A percentile compares a stretch with the other conserved stretches of the same genome.
Evolutionary conservation across 345 rosid genomes (phyloP).

Genomic region (Pistacia atlantica): DNA sequence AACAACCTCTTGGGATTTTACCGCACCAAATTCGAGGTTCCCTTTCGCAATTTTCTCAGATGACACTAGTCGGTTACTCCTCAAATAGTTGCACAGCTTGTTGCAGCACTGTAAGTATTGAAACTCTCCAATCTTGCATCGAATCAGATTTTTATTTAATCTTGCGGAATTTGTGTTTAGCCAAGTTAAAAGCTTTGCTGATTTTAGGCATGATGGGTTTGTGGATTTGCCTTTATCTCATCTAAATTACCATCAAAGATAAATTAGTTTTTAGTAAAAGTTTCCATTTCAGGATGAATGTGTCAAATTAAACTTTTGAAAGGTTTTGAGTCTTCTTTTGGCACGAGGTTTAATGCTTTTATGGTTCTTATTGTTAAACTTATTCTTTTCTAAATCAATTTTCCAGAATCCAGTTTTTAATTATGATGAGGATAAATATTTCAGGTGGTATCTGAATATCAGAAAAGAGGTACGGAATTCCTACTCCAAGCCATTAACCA

Average conservation of each 20-base stretch:
- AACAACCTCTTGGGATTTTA: conserved; percentile 83
- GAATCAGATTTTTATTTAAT: background rate
- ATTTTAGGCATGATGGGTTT: background rate
- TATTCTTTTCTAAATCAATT: background rate
- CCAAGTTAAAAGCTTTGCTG: background rate
- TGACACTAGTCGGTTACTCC: conserved; percentile 77
- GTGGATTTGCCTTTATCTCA: background rate
- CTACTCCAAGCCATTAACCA: conserved; percentile 84
- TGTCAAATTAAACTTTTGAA: background rate
- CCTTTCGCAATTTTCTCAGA: conserved; percentile 78
- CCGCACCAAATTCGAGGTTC: conserved; percentile 97
- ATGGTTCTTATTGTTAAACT: background rate
- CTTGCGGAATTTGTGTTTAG: background rate
- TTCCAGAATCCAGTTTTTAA: background rate
- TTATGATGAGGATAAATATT: conserved; percentile 3
- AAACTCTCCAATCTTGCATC: background rate
- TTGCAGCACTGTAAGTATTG: conserved; percentile 65
- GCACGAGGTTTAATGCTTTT: background rate
- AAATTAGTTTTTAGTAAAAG: background rate
- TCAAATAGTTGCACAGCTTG: conserved; percentile 93
- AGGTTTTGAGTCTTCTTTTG: background rate
- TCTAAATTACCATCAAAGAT: background rate
- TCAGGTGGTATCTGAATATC: conserved; percentile 81
- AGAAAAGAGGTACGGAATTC: conserved; percentile 66
- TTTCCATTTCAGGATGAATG: background rate